Percentiles rank a stretch among this genome's conserved stretches.
phyloP scores from a whole-genome alignment of 1,139 yeast species.

The Blastobotrys raffinosifermentans region DNA sequence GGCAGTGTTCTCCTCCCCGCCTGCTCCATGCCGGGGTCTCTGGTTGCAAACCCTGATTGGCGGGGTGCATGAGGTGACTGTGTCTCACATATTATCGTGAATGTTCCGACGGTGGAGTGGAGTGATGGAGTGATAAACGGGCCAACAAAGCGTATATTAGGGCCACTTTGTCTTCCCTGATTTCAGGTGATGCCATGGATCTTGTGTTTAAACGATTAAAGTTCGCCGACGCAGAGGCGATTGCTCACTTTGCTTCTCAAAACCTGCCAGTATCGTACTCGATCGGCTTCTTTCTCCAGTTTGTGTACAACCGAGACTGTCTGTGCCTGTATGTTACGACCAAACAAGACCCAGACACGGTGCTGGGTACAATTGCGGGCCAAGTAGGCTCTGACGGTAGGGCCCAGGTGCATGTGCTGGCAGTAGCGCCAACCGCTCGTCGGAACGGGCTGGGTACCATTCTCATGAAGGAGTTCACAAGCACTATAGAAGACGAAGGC shows the following conservation, averaged over 20 bases:
- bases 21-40: too few species aligned
- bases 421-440: conserved; percentile 17
- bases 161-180: background rate
- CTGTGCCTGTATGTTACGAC: conserved; percentile 14
- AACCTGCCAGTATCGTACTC: conserved; percentile 16
- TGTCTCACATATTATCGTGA: too few species aligned
- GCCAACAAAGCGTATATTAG: background rate
- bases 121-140: background rate
- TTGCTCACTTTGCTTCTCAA: conserved; percentile 15
- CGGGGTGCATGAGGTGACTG: too few species aligned
- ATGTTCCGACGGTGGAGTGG: background rate
- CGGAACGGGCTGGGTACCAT: conserved; percentile 19
- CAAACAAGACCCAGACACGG: conserved; percentile 6
- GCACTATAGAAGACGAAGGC: too few species aligned
- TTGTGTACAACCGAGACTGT: conserved; percentile 14
- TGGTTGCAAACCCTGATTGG: too few species aligned
- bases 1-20: too few species aligned
- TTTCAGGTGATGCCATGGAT: background rate
- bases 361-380: conserved; percentile 21
- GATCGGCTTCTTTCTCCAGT: conserved; percentile 20
- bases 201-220: conserved; percentile 1
- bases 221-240: conserved; percentile 12
- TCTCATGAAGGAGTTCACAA: conserved; percentile 12
- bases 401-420: conserved; percentile 14
- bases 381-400: conserved; percentile 9